Evolutionary conservation across 495 filamentous ascomycete genomes (phyloP).

Genomic region (Aspergillus bridgeri): DNA sequence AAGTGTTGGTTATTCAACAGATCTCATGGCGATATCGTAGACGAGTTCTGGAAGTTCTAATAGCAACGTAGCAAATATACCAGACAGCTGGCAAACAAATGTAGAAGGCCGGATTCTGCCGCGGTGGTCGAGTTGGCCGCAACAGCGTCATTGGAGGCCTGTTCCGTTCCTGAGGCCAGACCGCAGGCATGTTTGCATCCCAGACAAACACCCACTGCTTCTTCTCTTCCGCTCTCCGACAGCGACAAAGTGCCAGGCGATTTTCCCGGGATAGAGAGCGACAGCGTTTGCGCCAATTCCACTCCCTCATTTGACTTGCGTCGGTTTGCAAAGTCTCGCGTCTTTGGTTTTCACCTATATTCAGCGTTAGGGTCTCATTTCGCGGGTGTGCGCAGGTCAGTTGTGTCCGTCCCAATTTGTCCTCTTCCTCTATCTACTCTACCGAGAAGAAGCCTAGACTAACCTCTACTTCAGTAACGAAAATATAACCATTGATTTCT

Average conservation of each 20-base stretch:
- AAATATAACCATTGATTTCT: constrained; percentile 1
- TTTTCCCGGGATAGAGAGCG: constrained; percentile 4
- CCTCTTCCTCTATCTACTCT: background rate
- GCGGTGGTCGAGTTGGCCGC: constrained; percentile 3
- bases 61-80: background rate
- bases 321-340: background rate
- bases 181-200: constrained; percentile 35
- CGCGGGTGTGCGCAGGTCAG: background rate
- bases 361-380: background rate
- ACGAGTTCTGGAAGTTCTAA: background rate
- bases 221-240: background rate
- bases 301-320: background rate
- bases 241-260: constrained; percentile 3
- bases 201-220: constrained; percentile 32
- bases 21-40: background rate
- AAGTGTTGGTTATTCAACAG: background rate
- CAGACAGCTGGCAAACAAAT: background rate
- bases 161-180: constrained; percentile 14
- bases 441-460: background rate
- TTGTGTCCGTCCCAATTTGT: background rate
- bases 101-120: background rate
- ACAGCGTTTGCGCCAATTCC: background rate
- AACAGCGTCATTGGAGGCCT: constrained; percentile 6
- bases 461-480: background rate
- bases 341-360: background rate